Conservation (phyloP, 2,329 filamentous ascomycete genomes). For the Fusarium xylarioides region DNA sequence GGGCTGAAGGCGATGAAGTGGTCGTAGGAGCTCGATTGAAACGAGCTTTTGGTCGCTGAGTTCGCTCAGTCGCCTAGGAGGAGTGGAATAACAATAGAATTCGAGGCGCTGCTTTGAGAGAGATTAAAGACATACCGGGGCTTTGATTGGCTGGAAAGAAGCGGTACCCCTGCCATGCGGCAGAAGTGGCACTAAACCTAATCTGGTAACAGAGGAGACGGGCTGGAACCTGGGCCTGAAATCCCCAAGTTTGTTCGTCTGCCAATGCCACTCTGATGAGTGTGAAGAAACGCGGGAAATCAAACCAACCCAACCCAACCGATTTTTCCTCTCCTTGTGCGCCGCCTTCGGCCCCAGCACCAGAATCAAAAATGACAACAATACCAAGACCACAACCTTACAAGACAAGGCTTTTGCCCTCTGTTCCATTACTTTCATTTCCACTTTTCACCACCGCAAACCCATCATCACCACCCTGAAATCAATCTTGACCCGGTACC, state of each 20-base stretch:
- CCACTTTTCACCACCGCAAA: constrained; percentile 24
- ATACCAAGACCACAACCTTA: constrained; percentile 51
- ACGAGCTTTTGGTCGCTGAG: constrained; percentile 29
- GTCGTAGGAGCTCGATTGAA: constrained; percentile 19
- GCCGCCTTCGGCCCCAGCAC: constrained; percentile 51
- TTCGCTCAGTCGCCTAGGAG: constrained; percentile 28
- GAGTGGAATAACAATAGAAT: constrained; percentile 27
- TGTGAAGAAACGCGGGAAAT: constrained; percentile 40
- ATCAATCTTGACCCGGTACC: background rate
- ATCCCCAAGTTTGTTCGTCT: constrained; percentile 21
- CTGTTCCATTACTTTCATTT: constrained; percentile 40
- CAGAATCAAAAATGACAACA: constrained; percentile 51
- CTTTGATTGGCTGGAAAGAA: constrained; percentile 16
- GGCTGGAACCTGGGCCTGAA: constrained; percentile 21
- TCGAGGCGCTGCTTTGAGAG: constrained; percentile 25
- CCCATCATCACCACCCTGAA: constrained; percentile 40
- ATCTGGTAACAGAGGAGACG: constrained; percentile 18
- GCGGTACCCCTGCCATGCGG: constrained; percentile 8
- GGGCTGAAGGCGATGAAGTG: constrained; percentile 16
- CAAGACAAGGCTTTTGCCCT: constrained; percentile 49
- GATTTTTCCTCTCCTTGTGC: constrained; percentile 48
- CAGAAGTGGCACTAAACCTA: constrained; percentile 25
- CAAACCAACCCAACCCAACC: constrained; percentile 45
- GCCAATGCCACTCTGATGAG: constrained; percentile 1
- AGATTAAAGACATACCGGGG: constrained; percentile 1